A percentile compares a stretch with the other conserved stretches of the same genome.
phyloP scores from a whole-genome alignment of 2,329 filamentous ascomycete genomes.

The Cladosporium cucumerinum region DNA sequence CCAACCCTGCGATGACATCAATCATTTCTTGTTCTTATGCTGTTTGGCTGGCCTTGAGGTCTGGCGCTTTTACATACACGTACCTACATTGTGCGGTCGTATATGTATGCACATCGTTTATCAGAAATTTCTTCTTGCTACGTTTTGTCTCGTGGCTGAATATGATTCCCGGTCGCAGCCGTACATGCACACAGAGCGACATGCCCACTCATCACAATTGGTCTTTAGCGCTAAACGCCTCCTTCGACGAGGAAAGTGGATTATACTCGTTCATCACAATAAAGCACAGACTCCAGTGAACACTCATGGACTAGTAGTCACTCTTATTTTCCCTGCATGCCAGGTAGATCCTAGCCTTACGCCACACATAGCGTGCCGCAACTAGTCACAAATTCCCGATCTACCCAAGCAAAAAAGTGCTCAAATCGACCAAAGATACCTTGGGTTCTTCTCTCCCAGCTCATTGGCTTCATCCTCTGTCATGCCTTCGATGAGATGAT shows the following conservation, averaged over 20 bases:
- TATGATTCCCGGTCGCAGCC: too few species aligned
- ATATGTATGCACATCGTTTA: too few species aligned
- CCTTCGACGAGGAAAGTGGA: not conserved
- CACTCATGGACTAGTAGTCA: not conserved
- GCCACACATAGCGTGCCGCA: not conserved
- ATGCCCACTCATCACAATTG: not conserved
- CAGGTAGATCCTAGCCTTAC: not conserved
- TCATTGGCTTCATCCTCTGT: constrained; percentile 43
- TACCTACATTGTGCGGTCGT: too few species aligned
- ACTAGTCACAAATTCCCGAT: not conserved
- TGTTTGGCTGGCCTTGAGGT: too few species aligned
- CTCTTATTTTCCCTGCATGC: not conserved
- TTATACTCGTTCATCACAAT: not conserved
- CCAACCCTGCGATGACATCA: not conserved
- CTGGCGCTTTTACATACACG: too few species aligned
- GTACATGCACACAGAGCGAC: not conserved
- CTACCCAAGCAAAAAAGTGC: not conserved
- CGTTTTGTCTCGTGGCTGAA: not conserved
- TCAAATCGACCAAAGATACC: constrained; percentile 35
- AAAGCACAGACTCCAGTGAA: not conserved
- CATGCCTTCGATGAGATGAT: constrained; percentile 40
- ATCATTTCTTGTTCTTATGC: not conserved
- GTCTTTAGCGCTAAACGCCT: not conserved
- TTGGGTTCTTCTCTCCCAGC: constrained; percentile 45
- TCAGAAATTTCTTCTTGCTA: not conserved